These are phyloP conservation scores for Phytophthora sp. DNA, from an alignment of 352 stramenopile species.

Conservation along the genomic window DNA sequence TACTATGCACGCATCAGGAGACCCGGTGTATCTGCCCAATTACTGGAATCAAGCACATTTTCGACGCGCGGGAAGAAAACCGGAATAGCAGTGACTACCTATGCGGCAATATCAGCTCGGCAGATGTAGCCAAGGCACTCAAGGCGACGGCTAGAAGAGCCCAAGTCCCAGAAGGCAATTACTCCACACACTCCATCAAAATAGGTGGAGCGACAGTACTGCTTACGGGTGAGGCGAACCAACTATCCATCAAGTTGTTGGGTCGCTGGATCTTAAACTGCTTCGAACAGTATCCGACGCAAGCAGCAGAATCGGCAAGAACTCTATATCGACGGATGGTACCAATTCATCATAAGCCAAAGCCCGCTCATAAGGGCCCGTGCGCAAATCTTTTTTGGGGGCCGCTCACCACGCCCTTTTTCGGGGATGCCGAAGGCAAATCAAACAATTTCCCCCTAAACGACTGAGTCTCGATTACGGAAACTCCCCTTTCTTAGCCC, in stretches of 20 bases:
- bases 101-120: not conserved
- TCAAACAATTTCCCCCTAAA: conserved; percentile 1
- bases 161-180: not conserved
- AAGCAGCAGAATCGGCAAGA: not conserved
- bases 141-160: not conserved
- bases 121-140: not conserved
- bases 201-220: conserved; percentile 9
- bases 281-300: conserved; percentile 10
- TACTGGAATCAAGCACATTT: not conserved
- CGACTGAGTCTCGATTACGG: too few species aligned
- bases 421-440: not conserved
- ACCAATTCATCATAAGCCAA: not conserved
- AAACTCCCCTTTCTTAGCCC: too few species aligned
- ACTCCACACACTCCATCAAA: conserved; percentile 14
- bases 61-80: not conserved
- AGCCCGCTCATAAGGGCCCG: not conserved
- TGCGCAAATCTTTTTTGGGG: conserved; percentile 1
- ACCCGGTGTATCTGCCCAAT: conserved; percentile 22
- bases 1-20: conserved; percentile 11
- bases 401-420: conserved; percentile 1
- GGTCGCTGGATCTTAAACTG: conserved; percentile 14
- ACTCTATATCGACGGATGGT: not conserved
- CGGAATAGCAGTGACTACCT: not conserved
- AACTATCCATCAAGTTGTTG: conserved; percentile 8
- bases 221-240: not conserved